phyloP scores from a whole-genome alignment of 352 stramenopile species.

The Albugo candida region DNA sequence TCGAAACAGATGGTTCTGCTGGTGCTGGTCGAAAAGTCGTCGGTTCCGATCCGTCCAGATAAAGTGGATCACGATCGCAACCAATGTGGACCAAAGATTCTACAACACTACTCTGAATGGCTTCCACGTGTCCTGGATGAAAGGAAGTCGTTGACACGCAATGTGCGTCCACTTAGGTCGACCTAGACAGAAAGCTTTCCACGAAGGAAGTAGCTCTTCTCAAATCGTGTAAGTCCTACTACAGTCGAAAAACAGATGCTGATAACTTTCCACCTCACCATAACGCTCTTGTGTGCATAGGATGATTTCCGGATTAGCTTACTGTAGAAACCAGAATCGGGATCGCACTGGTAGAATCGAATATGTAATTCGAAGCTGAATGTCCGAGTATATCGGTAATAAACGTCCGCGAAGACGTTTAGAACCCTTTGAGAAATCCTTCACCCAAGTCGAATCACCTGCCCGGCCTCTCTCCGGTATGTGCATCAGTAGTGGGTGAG shows the following conservation, averaged over 20 bases:
- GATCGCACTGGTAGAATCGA: conserved; percentile 5
- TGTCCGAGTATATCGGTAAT: conserved; percentile 4
- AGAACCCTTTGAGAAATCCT: too few species aligned
- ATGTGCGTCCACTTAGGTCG: conserved; percentile 5
- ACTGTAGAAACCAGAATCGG: conserved; percentile 5
- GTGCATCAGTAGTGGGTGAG: too few species aligned
- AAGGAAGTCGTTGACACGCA: neutral
- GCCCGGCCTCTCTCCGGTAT: too few species aligned
- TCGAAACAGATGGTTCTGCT: neutral
- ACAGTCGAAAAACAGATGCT: conserved; percentile 7
- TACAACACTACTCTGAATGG: neutral
- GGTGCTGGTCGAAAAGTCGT: conserved; percentile 1
- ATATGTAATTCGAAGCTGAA: conserved; percentile 7
- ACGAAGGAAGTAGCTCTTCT: neutral
- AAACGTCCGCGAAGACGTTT: conserved; percentile 1
- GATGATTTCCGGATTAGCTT: neutral
- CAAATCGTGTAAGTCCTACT: conserved; percentile 1
- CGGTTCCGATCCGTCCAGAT: conserved; percentile 5
- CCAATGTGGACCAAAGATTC: conserved; percentile 2
- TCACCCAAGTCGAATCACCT: too few species aligned
- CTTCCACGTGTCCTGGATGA: neutral
- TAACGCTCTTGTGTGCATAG: conserved; percentile 1
- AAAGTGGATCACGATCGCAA: conserved; percentile 4
- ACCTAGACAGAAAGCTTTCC: neutral
- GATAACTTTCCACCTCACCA: conserved; percentile 3